These are phyloP conservation scores for Waitea zeae DNA, from an alignment of 1,284 basidiomycete genomes.

Conservation along the genomic window DNA sequence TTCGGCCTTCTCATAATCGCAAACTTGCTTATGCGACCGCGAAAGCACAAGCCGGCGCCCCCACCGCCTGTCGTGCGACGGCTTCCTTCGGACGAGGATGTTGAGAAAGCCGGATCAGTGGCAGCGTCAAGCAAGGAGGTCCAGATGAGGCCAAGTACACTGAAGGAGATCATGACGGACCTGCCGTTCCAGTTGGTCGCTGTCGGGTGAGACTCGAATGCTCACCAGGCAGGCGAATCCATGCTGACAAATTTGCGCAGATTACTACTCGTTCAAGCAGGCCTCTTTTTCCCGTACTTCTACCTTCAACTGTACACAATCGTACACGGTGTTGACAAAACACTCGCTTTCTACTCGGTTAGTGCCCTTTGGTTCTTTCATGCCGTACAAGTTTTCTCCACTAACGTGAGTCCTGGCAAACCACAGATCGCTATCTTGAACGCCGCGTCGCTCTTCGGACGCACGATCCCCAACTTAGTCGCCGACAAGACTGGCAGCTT, in stretches of 20 bases:
- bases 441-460: neutral
- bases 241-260: neutral
- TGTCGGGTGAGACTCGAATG: constrained; percentile 8
- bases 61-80: constrained; percentile 5
- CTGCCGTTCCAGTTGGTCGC: constrained; percentile 5
- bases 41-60: constrained; percentile 3
- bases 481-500: neutral
- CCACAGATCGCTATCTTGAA: neutral
- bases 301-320: constrained; percentile 10
- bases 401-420: too few relatives aligned
- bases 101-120: neutral
- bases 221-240: constrained; percentile 10
- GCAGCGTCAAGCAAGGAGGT: neutral
- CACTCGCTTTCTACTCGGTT: neutral
- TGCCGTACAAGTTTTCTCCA: neutral
- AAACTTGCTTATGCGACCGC: constrained; percentile 6
- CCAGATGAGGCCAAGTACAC: neutral
- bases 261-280: neutral
- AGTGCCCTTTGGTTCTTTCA: neutral
- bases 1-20: constrained; percentile 6
- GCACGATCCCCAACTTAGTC: neutral
- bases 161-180: neutral
- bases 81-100: constrained; percentile 8
- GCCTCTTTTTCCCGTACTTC: constrained; percentile 8
- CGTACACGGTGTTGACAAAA: neutral